Conservation (phyloP, 1,139 yeast genomes). For the Blastobotrys capitulatus region DNA sequence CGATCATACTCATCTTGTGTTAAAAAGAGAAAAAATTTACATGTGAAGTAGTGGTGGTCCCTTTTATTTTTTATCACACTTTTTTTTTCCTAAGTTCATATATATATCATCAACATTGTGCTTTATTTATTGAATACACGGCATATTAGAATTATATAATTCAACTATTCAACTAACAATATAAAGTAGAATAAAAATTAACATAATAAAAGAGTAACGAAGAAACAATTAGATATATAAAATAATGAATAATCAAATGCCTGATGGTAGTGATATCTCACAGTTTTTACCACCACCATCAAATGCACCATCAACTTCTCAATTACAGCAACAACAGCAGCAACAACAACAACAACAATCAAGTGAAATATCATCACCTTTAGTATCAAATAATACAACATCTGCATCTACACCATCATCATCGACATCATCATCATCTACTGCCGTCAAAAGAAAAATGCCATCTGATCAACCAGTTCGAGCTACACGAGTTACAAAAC, state of each 20-base stretch:
- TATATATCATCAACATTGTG: too few relatives aligned
- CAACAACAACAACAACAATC: background rate
- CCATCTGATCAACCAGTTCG: background rate
- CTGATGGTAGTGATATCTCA: too few relatives aligned
- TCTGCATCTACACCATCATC: background rate
- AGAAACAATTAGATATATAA: too few relatives aligned
- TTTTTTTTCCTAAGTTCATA: too few relatives aligned
- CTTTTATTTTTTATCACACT: too few relatives aligned
- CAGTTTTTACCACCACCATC: too few relatives aligned
- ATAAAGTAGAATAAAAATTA: too few relatives aligned
- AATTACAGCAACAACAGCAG: background rate
- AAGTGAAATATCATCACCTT: background rate
- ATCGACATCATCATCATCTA: background rate
- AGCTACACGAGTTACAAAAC: conserved; percentile 1
- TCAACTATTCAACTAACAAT: too few relatives aligned
- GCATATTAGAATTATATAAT: too few relatives aligned
- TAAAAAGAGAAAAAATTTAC: background rate
- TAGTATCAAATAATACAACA: background rate
- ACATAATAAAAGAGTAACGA: too few relatives aligned
- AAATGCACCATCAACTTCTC: background rate
- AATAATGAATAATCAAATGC: too few relatives aligned
- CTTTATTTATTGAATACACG: too few relatives aligned
- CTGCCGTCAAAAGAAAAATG: conserved; percentile 30
- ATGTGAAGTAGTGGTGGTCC: background rate
- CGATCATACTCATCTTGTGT: background rate